A percentile compares a stretch with the other conserved stretches of the same genome.
Evolutionary conservation across 2,329 filamentous ascomycete genomes (phyloP).

Genomic region (Claviceps fusiformis): DNA sequence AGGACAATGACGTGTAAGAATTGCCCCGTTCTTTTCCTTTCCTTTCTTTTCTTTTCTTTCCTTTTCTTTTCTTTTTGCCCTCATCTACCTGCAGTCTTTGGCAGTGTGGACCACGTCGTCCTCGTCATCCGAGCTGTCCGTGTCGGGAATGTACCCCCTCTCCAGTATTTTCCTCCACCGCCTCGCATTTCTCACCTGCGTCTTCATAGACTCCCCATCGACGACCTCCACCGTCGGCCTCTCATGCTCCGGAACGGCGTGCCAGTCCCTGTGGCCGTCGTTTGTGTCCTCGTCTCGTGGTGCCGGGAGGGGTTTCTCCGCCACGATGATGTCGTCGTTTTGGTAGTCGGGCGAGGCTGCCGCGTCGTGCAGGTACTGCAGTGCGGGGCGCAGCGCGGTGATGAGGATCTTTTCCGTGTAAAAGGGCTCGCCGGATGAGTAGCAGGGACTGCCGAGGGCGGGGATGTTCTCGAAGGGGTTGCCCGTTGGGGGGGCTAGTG

Average conservation of each 20-base stretch:
- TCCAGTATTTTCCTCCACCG: conserved; percentile 16
- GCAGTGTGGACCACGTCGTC: neutral
- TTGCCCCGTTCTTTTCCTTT: too few species aligned
- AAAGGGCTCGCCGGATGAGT: conserved; percentile 49
- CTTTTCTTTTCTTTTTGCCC: too few species aligned
- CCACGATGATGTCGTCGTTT: conserved; percentile 26
- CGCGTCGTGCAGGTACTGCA: conserved; percentile 49
- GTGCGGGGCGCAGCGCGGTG: conserved; percentile 34
- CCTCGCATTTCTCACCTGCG: conserved; percentile 12
- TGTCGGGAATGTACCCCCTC: neutral
- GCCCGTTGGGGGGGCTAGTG: conserved; percentile 38
- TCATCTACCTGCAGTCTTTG: neutral
- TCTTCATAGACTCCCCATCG: conserved; percentile 11
- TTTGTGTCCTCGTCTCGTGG: neutral
- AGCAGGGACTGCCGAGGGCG: conserved; percentile 48
- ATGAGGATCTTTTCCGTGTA: conserved; percentile 52
- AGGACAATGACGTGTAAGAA: too few species aligned
- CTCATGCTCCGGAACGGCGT: conserved; percentile 15
- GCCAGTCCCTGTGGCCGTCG: conserved; percentile 18
- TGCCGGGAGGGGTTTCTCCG: conserved; percentile 8
- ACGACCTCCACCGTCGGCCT: conserved; percentile 15
- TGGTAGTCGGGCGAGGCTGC: conserved; percentile 24
- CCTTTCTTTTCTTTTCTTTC: too few species aligned
- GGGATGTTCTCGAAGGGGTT: conserved; percentile 29
- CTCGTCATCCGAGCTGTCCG: neutral